These are phyloP conservation scores for Calonectria multiphialidica DNA, from an alignment of 2,329 filamentous ascomycete genomes.

Conservation along the genomic window DNA sequence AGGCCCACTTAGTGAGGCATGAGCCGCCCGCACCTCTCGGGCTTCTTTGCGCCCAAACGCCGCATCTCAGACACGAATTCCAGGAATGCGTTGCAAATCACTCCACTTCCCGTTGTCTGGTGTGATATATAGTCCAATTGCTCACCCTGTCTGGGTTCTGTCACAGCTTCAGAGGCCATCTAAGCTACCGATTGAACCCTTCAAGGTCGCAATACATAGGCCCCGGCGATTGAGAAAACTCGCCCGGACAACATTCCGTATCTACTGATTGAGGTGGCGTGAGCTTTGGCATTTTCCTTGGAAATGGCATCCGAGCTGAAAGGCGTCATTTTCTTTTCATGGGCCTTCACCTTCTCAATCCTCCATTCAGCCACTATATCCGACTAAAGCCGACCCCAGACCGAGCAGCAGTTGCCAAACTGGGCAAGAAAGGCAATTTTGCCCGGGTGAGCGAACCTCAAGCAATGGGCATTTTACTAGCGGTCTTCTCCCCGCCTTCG, in stretches of 20 bases:
- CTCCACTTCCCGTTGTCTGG: background rate
- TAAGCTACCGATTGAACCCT: background rate
- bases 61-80: background rate
- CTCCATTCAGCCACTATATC: background rate
- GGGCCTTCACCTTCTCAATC: background rate
- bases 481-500: background rate
- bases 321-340: background rate
- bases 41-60: background rate
- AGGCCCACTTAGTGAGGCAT: background rate
- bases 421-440: background rate
- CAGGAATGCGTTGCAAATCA: background rate
- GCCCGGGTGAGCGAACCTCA: background rate
- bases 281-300: background rate
- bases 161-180: background rate
- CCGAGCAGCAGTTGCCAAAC: too few relatives aligned
- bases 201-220: background rate
- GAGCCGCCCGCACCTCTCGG: background rate
- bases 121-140: background rate
- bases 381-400: background rate
- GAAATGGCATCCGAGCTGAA: background rate
- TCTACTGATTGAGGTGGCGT: background rate
- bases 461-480: background rate
- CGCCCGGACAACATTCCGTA: background rate
- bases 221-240: background rate
- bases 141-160: background rate